phyloP scores from a whole-genome alignment of 2,329 filamentous ascomycete genomes.

The Scortechinia acanthostroma region DNA sequence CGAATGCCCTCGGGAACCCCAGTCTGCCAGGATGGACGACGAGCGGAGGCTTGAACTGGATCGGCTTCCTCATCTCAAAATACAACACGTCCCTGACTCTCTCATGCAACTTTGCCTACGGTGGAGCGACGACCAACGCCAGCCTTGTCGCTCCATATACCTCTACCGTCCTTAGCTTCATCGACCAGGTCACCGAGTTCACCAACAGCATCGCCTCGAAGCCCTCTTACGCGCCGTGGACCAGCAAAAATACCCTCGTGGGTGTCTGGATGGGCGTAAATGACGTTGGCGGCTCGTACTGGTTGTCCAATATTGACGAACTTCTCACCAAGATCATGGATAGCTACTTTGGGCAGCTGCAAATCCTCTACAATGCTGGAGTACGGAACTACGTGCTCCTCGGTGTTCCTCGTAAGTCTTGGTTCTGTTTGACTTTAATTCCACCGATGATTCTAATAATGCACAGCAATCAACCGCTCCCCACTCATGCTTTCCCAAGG shows the following conservation, averaged over 20 bases:
- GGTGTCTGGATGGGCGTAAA: slow-evolving; percentile 47
- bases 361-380: slow-evolving; percentile 39
- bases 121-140: neutral
- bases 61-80: neutral
- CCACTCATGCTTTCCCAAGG: slow-evolving; percentile 23
- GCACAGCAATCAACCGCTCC: too few relatives aligned
- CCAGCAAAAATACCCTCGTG: slow-evolving; percentile 27
- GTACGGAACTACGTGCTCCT: slow-evolving; percentile 50
- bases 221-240: slow-evolving; percentile 16
- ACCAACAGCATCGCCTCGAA: neutral
- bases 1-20: neutral
- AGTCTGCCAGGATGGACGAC: neutral
- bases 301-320: slow-evolving; percentile 14
- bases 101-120: neutral
- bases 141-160: neutral
- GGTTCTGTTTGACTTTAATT: slow-evolving; percentile 24
- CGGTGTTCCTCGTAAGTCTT: slow-evolving; percentile 51
- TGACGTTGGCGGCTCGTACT: slow-evolving; percentile 41
- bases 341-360: slow-evolving; percentile 29
- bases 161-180: neutral
- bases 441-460: slow-evolving; percentile 26
- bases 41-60: neutral
- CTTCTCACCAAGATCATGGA: slow-evolving; percentile 21
- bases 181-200: neutral
- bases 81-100: neutral